Base-by-base conservation (phyloP, 2,329 filamentous ascomycete genomes). In the Aspergillus unguis region DNA sequence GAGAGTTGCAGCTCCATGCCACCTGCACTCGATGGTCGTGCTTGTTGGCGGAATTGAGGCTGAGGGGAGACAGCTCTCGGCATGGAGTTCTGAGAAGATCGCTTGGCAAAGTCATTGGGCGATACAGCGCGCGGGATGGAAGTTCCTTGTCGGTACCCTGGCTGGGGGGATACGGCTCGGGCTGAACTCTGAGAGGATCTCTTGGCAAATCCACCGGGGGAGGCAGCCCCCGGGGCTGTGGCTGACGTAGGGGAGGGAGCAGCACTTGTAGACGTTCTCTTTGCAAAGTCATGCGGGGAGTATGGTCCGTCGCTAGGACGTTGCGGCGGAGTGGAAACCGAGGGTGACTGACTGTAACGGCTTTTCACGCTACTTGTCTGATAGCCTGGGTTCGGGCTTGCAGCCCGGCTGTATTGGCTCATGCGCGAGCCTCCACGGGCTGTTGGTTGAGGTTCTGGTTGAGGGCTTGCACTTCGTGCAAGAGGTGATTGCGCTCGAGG, bases 1-100 rank as follows among this genome's bases (percentile, higher is more conserved):
- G 77, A 84, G 31, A 90, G 76, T 69, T 90, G 86, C 52, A 90
- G 77, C 35, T 86, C 82, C 84, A 88, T 88, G 17, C 82, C 75
- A 29, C 68, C 67, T 26, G 72, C 64, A 60, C 79, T 82, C 4
- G 70, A 70, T 29, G 78, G 79, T 23, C 79, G 75, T 36, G 75
- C 69, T 53, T 77, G 74, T 43, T 76, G 74, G 44, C 75, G 65
- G 63, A 78, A 80, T 44, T 77, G 75, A 5, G 78, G 79, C 50
- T 80, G 74, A 17, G 80, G 80, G n/a, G 78, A 81, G 5, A 73
- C 74, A 23, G 75, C 74, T 48, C 78, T 71, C 29, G 73, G 71
- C 27, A 65, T 60, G 4, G 57, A 61, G 47, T 63, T 69, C 11
- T 73, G 73, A 6, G 74, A 73, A 17, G 45, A 7, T 29, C 50